Evolutionary conservation across 306 rosid species (phyloP).

Genomic region (Lagenaria siceraria): DNA sequence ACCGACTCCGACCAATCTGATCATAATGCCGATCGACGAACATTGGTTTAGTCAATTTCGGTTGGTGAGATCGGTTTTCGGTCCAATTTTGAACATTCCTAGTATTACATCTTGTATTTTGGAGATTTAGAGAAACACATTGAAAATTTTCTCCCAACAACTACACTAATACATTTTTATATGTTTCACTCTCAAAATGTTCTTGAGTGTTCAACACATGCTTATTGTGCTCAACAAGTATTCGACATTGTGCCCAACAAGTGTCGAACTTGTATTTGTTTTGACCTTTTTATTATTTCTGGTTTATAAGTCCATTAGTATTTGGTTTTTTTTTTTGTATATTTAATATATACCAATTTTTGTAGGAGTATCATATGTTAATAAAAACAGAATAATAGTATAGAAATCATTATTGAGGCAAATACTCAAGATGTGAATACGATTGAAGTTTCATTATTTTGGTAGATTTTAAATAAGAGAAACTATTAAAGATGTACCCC

Average conservation of each 20-base stretch:
- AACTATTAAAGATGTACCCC: not conserved
- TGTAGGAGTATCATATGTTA: not conserved
- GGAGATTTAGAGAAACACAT: no score
- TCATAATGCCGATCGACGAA: no score
- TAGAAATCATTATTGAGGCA: not conserved
- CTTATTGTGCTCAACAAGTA: not conserved
- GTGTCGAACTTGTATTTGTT: not conserved
- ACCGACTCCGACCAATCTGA: no score
- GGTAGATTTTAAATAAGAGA: not conserved
- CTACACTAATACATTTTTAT: not conserved
- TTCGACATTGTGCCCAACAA: not conserved
- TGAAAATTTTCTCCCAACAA: no score
- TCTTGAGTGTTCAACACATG: not conserved
- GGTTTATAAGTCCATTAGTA: not conserved
- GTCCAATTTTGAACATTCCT: no score
- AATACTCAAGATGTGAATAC: not conserved
- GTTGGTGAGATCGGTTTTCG: no score
- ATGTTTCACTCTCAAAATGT: not conserved
- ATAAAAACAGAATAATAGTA: not conserved
- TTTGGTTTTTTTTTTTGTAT: not conserved
- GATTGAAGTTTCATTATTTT: not conserved
- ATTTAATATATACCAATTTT: not conserved
- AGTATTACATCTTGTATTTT: no score
- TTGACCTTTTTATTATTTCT: not conserved
- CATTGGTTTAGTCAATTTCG: no score